phyloP scores from a whole-genome alignment of 768 basidiomycete species.

The Amanita rubescens region DNA sequence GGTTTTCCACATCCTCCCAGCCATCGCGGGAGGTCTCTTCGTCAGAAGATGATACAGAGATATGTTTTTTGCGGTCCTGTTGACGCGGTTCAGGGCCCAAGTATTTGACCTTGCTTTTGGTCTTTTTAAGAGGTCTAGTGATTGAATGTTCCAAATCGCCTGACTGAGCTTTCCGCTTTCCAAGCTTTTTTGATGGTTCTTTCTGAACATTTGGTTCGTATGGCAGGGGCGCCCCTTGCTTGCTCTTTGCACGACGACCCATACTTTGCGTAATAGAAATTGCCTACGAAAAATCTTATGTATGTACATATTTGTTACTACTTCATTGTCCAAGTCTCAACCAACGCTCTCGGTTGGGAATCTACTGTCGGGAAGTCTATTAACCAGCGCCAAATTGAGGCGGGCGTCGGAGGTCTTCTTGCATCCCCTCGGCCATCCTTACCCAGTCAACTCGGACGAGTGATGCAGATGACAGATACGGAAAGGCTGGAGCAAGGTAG shows the following conservation, averaged over 20 bases:
- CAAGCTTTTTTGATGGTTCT: constrained; percentile 46
- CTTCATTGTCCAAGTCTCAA: constrained; percentile 64
- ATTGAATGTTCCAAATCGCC: constrained; percentile 26
- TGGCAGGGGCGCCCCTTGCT: constrained; percentile 67
- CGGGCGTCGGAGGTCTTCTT: constrained; percentile 54
- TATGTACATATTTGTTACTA: constrained; percentile 7
- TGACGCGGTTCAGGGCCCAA: constrained; percentile 24
- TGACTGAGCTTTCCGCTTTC: constrained; percentile 63
- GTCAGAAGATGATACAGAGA: constrained; percentile 16
- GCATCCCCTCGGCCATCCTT: constrained; percentile 43
- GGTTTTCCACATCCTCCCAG: constrained; percentile 56
- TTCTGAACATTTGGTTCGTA: constrained; percentile 32
- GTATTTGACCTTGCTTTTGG: constrained; percentile 11
- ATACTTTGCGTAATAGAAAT: constrained; percentile 29
- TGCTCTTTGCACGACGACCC: constrained; percentile 83
- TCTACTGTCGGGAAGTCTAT: constrained; percentile 85
- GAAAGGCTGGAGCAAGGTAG: too few relatives aligned
- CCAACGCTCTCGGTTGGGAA: constrained; percentile 86
- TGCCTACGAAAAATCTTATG: neutral
- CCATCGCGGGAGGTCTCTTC: constrained; percentile 35
- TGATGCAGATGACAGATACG: constrained; percentile 73
- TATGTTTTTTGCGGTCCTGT: constrained; percentile 23
- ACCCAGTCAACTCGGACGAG: constrained; percentile 79
- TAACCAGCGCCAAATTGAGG: constrained; percentile 57
- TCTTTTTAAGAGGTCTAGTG: constrained; percentile 37